Evolutionary conservation across 179 eudicot species (phyloP), one percentile per base, ranked within the genome.

Genomic region (Silene vulgaris): DNA sequence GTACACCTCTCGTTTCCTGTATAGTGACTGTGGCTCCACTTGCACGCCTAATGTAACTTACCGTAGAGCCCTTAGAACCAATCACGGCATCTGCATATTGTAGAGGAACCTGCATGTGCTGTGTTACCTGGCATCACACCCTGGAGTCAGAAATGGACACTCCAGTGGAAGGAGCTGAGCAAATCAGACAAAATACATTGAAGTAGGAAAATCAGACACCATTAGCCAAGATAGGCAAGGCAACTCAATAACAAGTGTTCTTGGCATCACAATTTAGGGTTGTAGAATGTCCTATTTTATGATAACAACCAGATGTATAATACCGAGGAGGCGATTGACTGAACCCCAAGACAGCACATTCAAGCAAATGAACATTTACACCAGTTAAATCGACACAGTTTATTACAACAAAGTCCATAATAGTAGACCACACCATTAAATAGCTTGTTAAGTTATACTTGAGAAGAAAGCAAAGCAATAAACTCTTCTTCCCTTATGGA

Each of bases 1-100:
- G 86, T 17, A 72, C 83, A 45, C 86, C 88, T 70, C 81, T 76
- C 8, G 86, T 74, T 80, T 85, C 88, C 76, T 83, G 84, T 81
- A 85, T 78, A 23, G 84, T 85, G 68, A 85, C 81, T 52, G 82
- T 83, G 19, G 88, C 88, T 16, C 86, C 88, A 79, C 86, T 85
- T 11, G 83, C 80, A 45, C 84, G 86, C 12, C 86, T 82, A 65
- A 85, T 83, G 81, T 83, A 81, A 72, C 84, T 81, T 50, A 85
- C 72, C 56, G 77, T 83, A 29, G 88, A 69, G 69, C 88, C 88
- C 8, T 80, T 81, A 71, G 81, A 29, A 37, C 88, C 88, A 52
- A 85, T 85, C 59, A 85, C 86, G 77, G 84, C 69, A 56, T 85
- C 88, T 20, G 88, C 88, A 62, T 83, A 80, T 19, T 76, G 40